Base-by-base conservation (phyloP, 2,329 filamentous ascomycete species). In the Clarireedia paspali region DNA sequence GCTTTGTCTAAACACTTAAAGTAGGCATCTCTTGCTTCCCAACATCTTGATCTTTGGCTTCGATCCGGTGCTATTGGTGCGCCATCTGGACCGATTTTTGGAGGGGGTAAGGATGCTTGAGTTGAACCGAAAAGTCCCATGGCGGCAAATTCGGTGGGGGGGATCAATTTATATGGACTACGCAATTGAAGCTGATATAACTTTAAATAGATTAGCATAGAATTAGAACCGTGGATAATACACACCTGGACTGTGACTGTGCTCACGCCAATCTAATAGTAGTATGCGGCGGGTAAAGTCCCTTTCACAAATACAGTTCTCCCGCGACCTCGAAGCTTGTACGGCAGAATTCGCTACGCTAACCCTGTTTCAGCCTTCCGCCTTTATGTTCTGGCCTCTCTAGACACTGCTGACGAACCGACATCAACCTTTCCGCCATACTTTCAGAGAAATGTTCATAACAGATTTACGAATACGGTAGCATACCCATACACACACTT, bases 21-120 rank as follows among this genome's bases (percentile, higher is more conserved):
- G 79, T 94, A 97, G 60, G 74, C 74, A 74, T 99, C 94, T 63
- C 94, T 84, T 47, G 88, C 85, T 66, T 90, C 87, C 88, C 92
- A 99, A 82, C 94, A 99, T 68, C 81, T 78, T 66, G 84, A 78
- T 67, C 94, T 86, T 71, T 91, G 88, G 61, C 80, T 82, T 62
- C 92, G 86, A 68, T 89, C 88, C n/a, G 94, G 94, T 5, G 91
- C 90, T 66, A 91, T 81, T 64, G 79, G 84, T 60, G 82, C 82
- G 63, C 80, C 81, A 65, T 84, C 80, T 56, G 75, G 69, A 58
- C 77, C 67, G 64, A 77, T 67, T 67, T 73, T 68, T 61, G 78
- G 68, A 60, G 76, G 67, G 64, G 76, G 61, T 15, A 66, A 61
- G 15, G 68, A 57, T 48, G 71, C 60, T 26, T 48, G 6, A 49